Evolutionary conservation across 495 filamentous ascomycete genomes (phyloP).

Genomic region (Penicillium cinerascens): DNA sequence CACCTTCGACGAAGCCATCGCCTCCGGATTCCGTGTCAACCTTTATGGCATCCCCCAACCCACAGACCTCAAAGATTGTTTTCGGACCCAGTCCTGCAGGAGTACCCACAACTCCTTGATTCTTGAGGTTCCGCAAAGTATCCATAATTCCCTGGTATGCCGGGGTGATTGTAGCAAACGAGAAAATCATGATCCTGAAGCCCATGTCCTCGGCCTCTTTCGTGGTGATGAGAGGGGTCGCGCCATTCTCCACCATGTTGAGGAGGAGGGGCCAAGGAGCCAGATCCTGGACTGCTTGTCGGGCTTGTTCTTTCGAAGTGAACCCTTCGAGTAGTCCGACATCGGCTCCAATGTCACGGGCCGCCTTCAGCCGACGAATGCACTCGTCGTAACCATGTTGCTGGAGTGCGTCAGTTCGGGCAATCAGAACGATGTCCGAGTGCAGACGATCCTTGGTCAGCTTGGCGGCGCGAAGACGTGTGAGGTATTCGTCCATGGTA

Average conservation of each 20-base stretch:
- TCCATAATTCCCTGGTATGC: slow-evolving; percentile 51
- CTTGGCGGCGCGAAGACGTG: slow-evolving; percentile 54
- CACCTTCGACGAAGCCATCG: slow-evolving; percentile 40
- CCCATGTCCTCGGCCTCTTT: slow-evolving; percentile 58
- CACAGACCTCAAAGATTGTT: slow-evolving; percentile 56
- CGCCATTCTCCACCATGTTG: slow-evolving; percentile 63
- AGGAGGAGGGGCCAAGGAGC: slow-evolving; percentile 57
- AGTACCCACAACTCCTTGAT: slow-evolving; percentile 45
- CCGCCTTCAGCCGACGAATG: slow-evolving; percentile 51
- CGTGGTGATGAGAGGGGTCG: slow-evolving; percentile 53
- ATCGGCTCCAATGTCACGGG: slow-evolving; percentile 57
- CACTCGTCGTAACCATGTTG: slow-evolving; percentile 60
- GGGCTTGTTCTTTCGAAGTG: slow-evolving; percentile 51
- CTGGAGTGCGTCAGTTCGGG: slow-evolving; percentile 66
- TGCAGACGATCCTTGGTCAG: slow-evolving; percentile 44
- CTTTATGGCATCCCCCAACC: slow-evolving; percentile 53
- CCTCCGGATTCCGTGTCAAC: slow-evolving; percentile 56
- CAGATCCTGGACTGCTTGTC: slow-evolving; percentile 50
- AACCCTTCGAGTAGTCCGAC: slow-evolving; percentile 65
- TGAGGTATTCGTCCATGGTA: slow-evolving; percentile 44
- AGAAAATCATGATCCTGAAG: slow-evolving; percentile 62
- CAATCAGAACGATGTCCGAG: slow-evolving; percentile 64
- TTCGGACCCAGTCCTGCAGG: slow-evolving; percentile 45
- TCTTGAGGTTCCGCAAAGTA: slow-evolving; percentile 43
- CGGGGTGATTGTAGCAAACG: slow-evolving; percentile 48